Base-by-base conservation (phyloP, 352 stramenopile genomes). In the Phytophthora capsici region DNA sequence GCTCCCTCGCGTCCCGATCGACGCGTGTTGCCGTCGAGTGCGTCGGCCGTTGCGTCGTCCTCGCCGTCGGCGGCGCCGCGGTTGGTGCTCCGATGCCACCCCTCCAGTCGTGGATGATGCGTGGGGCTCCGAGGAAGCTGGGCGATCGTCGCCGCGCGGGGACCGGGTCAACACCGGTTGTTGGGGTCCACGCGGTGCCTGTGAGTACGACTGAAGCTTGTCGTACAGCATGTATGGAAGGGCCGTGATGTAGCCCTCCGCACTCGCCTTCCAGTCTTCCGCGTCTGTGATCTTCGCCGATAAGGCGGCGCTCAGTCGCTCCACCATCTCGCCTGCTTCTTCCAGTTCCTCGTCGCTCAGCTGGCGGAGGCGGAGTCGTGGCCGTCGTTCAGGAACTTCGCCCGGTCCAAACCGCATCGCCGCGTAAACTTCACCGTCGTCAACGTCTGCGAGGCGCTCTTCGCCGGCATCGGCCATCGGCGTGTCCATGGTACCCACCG, bases 221-320 rank as follows among this genome's bases (percentile, higher is more conserved):
- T 53, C 32, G 49, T 58, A 58, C 2, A 66, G 13, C 2, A 16
- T 1, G n/a, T 43, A 22, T 1, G 58, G 26, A 13, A 70, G 48
- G 13, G 62, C 47, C 1, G 54, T 50, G 28, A 64, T 57, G 32
- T 58, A 64, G 14, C 53, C 46, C 17, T 57, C 53, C 4, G 37
- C 62, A n/a, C n/a, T n/a, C 12, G 28, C n/a, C 45, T 49, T 30
- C 47, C 53, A 70, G 53, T 55, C 54, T 2, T 16, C 13, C 0
- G 53, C 53, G n/a, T 65, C 62, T 1, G 32, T 6, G 22, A 70
- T 56, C 49, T 67, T 62, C 6, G 49, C 46, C 25, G 44, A 44
- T 14, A 71, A 34, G 22, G 28, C 16, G 6, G 38, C 26, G 1
- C 23, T 37, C 6, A 49, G 6, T 2, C 51, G 51, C 17, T 49